phyloP scores from a whole-genome alignment of 306 rosid species.

The Begonia fuchsioides region DNA sequence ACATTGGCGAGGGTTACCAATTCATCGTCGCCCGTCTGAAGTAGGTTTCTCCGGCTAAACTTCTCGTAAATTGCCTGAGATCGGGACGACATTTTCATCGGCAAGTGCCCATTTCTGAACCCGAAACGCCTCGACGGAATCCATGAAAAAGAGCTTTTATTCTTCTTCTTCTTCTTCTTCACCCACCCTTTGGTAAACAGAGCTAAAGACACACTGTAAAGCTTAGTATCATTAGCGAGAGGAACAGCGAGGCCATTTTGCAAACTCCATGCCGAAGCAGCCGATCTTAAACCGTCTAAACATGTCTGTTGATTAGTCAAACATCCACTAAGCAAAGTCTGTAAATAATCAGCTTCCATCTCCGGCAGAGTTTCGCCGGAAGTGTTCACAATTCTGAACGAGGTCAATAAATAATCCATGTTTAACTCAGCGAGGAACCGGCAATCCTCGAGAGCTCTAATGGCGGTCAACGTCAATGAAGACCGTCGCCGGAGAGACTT shows the following conservation, averaged over 20 bases:
- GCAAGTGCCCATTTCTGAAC: slow-evolving; percentile 49
- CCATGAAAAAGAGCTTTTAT: slow-evolving; percentile 5
- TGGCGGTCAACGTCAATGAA: slow-evolving; percentile 28
- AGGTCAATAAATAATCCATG: slow-evolving; percentile 39
- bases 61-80: slow-evolving; percentile 44
- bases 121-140: slow-evolving; percentile 21
- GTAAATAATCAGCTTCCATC: slow-evolving; percentile 48
- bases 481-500: slow-evolving; percentile 22
- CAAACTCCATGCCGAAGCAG: slow-evolving; percentile 50
- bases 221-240: slow-evolving; percentile 59
- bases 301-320: slow-evolving; percentile 78
- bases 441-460: slow-evolving; percentile 64
- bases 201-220: slow-evolving; percentile 65
- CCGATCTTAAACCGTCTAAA: slow-evolving; percentile 51
- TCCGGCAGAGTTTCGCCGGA: slow-evolving; percentile 21
- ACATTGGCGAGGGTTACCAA: slow-evolving; percentile 36
- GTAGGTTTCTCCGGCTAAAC: slow-evolving; percentile 44
- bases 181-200: slow-evolving; percentile 68
- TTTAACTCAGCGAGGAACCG: slow-evolving; percentile 39
- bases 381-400: slow-evolving; percentile 32
- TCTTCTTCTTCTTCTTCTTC: slow-evolving; percentile 13
- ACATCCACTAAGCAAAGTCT: slow-evolving; percentile 53
- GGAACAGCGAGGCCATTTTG: slow-evolving; percentile 46
- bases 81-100: slow-evolving; percentile 49
- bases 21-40: slow-evolving; percentile 12